Evolutionary conservation across 2,329 filamentous ascomycete species (phyloP).

Genomic region (Ophiostoma sp.): DNA sequence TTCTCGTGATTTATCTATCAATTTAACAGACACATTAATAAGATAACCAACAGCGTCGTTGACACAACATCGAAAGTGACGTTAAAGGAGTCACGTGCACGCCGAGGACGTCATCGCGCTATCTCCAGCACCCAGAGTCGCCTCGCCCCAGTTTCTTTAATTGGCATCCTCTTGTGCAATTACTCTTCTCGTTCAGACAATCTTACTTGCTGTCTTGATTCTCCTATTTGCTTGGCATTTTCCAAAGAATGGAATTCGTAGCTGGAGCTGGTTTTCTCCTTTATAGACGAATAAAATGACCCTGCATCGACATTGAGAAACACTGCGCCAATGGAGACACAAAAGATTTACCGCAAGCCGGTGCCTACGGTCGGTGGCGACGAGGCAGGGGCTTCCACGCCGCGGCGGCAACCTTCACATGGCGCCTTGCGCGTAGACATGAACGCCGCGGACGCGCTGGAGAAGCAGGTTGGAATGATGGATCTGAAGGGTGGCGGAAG

Average conservation of each 20-base stretch:
- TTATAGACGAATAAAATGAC: too few species aligned
- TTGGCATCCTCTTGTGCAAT: constrained; percentile 10
- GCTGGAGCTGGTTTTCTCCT: too few species aligned
- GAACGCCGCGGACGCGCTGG: background rate
- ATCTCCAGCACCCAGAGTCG: background rate
- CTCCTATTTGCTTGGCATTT: constrained; percentile 1
- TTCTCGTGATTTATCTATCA: too few species aligned
- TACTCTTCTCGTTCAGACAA: constrained; percentile 1
- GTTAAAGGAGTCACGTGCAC: background rate
- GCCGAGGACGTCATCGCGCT: background rate
- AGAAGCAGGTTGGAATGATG: background rate
- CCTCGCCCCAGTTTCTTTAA: constrained; percentile 13
- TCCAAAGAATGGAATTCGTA: too few species aligned
- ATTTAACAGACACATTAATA: too few species aligned
- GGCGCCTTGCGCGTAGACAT: background rate
- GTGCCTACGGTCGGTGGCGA: background rate
- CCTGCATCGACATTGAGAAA: background rate
- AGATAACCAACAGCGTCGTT: too few species aligned
- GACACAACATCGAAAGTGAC: background rate
- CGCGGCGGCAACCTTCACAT: background rate
- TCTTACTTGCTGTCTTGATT: background rate
- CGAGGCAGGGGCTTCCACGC: background rate
- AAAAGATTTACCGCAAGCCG: constrained; percentile 10
- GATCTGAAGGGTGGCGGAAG: background rate
- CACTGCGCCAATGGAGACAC: background rate